These are phyloP conservation scores for Sporothrix curviconia DNA, from an alignment of 2,329 filamentous ascomycete genomes.

Conservation along the genomic window DNA sequence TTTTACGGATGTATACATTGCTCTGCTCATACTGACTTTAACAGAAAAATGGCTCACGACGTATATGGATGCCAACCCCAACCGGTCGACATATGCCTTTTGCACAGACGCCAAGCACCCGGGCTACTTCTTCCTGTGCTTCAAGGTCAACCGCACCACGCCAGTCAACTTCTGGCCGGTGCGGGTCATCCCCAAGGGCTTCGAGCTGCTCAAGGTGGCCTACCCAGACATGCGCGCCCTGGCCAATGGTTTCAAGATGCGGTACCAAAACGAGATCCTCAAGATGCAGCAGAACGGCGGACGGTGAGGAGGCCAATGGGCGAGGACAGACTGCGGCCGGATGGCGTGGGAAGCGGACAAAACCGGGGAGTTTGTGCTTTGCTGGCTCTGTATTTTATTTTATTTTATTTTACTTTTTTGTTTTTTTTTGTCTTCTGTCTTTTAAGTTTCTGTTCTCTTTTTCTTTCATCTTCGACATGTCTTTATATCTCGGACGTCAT, in stretches of 20 bases:
- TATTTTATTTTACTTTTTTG: not conserved
- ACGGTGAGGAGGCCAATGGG: constrained; percentile 2
- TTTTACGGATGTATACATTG: too few relatives aligned
- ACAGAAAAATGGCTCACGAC: constrained; percentile 94
- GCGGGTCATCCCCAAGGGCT: constrained; percentile 86
- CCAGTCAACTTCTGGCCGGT: constrained; percentile 74
- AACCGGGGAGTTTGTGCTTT: not conserved
- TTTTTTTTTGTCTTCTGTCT: not conserved
- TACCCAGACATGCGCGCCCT: constrained; percentile 94
- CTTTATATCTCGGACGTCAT: too few relatives aligned
- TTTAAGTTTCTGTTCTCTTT: not conserved
- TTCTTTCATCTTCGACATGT: not conserved
- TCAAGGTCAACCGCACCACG: constrained; percentile 78
- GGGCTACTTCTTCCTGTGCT: constrained; percentile 92
- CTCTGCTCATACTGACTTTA: too few relatives aligned
- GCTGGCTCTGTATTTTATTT: not conserved
- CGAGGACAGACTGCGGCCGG: not conserved
- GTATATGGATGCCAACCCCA: constrained; percentile 93
- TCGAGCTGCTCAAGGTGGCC: constrained; percentile 77
- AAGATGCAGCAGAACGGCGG: constrained; percentile 42
- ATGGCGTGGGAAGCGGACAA: too few relatives aligned
- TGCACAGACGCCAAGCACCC: constrained; percentile 88
- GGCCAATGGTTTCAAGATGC: constrained; percentile 93
- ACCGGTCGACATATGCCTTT: constrained; percentile 88
- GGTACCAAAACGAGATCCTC: constrained; percentile 60